Base-by-base conservation (phyloP, 805 yeast genomes). In the Kodamaea leandrae region DNA sequence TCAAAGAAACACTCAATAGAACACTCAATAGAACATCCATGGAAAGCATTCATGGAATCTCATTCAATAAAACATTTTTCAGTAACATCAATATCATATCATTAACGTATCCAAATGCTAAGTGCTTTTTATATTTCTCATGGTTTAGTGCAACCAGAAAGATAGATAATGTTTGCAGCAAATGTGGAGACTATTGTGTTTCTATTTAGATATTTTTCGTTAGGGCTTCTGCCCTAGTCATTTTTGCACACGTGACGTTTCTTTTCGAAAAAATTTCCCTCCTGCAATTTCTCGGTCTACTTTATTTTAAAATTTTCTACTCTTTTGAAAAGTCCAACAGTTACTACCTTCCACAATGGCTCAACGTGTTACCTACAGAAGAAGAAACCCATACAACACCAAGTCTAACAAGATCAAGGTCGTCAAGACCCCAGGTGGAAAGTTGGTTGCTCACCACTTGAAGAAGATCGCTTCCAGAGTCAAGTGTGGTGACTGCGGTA, bases 341-440 rank as follows among this genome's bases (percentile, higher is more conserved):
- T 48, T 39, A 51, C 39, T 49, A 55, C 51, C 58, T 54, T 56
- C 58, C 68, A 78, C 67, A 78, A 93, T 93, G 99, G 99, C 96
- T 74, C 96, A 89, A 80, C 91, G 99, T 84, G 95, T 90, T 76
- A 89, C 97, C 62, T 90, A 82, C 86, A 88, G 97, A 85, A 88
- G 95, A 83, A 87, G 96, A 83, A 90, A 89, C 76, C 96, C 97
- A 78, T 90, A 89, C 96, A 93, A 93, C 96, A 90, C 99, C 84
- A 85, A 83, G 77, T 93, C 99, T 64, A 93, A 93, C 96, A 87
- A 86, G 82, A 91, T 93, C 82, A 91, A 86, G 90, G 95, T 91
- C 76, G 96, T 91, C 66, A 93, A 91, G 87, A 93, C 99, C 77
- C 99, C 99, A 76, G 99, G 99, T 83, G 98, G 98, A 72, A 85